phyloP scores from a whole-genome alignment of 164 flowering plant genomes.

The Vitis cinerea region DNA sequence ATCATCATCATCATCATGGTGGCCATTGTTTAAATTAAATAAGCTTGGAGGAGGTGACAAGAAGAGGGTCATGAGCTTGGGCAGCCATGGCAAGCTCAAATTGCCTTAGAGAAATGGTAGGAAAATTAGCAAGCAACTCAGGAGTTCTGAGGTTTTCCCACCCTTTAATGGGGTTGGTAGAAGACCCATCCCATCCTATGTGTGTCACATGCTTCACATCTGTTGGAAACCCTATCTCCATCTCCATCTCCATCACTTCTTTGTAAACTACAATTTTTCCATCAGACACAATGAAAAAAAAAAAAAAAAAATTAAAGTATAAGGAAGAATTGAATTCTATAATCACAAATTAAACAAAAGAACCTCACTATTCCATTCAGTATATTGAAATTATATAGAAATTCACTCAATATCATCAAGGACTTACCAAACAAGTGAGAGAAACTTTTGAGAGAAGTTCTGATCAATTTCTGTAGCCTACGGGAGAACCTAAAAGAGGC shows the following conservation, averaged over 20 bases:
- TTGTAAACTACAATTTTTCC: constrained; percentile 14
- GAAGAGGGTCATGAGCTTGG: constrained; percentile 14
- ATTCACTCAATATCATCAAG: not conserved
- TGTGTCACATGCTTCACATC: constrained; percentile 43
- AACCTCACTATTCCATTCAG: too few relatives aligned
- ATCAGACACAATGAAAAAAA: not conserved
- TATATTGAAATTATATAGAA: too few relatives aligned
- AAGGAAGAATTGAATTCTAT: too few relatives aligned
- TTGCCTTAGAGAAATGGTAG: constrained; percentile 27
- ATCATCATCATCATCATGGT: too few relatives aligned
- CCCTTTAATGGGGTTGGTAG: constrained; percentile 22
- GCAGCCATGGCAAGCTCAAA: constrained; percentile 33
- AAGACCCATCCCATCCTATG: constrained; percentile 35
- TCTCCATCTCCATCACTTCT: constrained; percentile 24
- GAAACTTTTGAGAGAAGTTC: constrained; percentile 22
- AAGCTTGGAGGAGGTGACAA: constrained; percentile 1
- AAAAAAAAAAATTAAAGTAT: not conserved
- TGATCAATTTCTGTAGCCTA: constrained; percentile 24
- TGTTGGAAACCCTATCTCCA: constrained; percentile 40
- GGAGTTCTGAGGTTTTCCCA: constrained; percentile 24
- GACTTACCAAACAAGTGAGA: constrained; percentile 31
- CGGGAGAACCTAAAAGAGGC: constrained; percentile 8
- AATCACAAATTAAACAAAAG: too few relatives aligned
- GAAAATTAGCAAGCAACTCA: constrained; percentile 17
- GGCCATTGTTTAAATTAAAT: too few relatives aligned